Evolutionary conservation across 2,329 filamentous ascomycete species (phyloP).

Genomic region (Amauroascus verrucosus): DNA sequence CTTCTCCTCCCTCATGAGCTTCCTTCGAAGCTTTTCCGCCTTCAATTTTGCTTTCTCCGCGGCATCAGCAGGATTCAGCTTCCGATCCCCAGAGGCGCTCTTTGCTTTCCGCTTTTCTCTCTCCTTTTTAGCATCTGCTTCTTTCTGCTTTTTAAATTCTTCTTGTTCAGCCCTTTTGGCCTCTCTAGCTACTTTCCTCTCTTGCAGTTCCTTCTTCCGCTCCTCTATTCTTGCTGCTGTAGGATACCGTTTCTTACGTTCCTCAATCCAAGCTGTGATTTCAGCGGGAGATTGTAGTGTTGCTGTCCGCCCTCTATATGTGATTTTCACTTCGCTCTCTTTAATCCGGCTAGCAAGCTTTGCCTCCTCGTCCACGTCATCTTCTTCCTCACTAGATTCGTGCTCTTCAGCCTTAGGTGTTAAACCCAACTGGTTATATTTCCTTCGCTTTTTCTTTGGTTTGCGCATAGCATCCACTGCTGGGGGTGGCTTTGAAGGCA

Average conservation of each 20-base stretch:
- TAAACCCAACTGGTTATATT: constrained; percentile 39
- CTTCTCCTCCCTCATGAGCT: constrained; percentile 57
- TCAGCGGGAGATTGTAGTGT: constrained; percentile 52
- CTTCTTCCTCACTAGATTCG: constrained; percentile 38
- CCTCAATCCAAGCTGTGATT: constrained; percentile 67
- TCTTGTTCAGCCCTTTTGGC: constrained; percentile 41
- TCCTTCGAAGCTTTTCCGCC: constrained; percentile 34
- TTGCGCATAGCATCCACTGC: constrained; percentile 28
- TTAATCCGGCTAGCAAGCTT: constrained; percentile 26
- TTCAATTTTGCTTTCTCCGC: constrained; percentile 31
- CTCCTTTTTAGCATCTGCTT: constrained; percentile 31
- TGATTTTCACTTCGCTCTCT: constrained; percentile 37
- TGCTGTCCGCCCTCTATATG: constrained; percentile 47
- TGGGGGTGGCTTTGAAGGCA: constrained; percentile 35
- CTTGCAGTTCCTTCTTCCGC: constrained; percentile 33
- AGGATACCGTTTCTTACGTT: constrained; percentile 69
- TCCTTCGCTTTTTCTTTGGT: constrained; percentile 34
- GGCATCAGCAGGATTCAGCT: constrained; percentile 25
- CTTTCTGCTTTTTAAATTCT: constrained; percentile 24
- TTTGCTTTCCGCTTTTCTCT: constrained; percentile 19
- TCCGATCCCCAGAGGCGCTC: constrained; percentile 18
- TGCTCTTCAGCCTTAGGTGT: constrained; percentile 38
- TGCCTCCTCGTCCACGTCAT: constrained; percentile 39
- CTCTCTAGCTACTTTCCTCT: constrained; percentile 59
- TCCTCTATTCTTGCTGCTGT: constrained; percentile 57